Base-by-base conservation (phyloP, 768 basidiomycete species). In the Tephrocybe sp. region DNA sequence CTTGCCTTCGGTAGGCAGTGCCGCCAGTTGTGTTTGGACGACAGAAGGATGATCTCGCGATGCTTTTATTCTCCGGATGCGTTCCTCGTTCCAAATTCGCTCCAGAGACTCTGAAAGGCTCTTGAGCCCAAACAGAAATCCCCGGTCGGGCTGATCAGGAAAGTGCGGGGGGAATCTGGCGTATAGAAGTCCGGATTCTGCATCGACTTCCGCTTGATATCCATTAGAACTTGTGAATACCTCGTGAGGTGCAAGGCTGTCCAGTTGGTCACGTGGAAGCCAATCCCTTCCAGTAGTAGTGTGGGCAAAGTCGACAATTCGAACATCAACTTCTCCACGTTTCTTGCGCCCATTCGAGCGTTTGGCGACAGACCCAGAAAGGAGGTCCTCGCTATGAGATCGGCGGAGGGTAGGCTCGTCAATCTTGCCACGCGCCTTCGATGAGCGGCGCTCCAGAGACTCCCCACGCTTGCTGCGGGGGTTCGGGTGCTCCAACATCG, bases 301-400 rank as follows among this genome's bases (percentile, higher is more conserved):
- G 65, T 98, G 96, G 11, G 96, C 97, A 71, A 99, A 99, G 70
- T 99, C 97, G 49, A 99, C 97, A 45, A 99, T 85, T 30, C 95
- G 92, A 55, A 99, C 90, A 64, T 91, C 93, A 53, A 98, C 82
- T 65, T 97, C 96, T 26, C 97, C 97, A 20, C 91, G 76, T 64
- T 86, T 88, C 51, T 85, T 83, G 47, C 81, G 81, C n/a, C 81
- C 80, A 42, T 70, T 73, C 12, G 79, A 77, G 37, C 85, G 82
- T 65, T 84, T 83, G 1, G 77, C 78, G 17, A 84, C 74, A 21
- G 88, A 81, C 5, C 86, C 87, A 15, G 80, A 66, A 39, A 90
- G 76, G 23, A 91, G 68, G 63, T 93, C 89, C 65, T 94, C 91
- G 60, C 88, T 90, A 58, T 88, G 83, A 15, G 86, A 81, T 37